Evolutionary conservation across 1,284 basidiomycete species (phyloP).

Genomic region (Irpex sp.): DNA sequence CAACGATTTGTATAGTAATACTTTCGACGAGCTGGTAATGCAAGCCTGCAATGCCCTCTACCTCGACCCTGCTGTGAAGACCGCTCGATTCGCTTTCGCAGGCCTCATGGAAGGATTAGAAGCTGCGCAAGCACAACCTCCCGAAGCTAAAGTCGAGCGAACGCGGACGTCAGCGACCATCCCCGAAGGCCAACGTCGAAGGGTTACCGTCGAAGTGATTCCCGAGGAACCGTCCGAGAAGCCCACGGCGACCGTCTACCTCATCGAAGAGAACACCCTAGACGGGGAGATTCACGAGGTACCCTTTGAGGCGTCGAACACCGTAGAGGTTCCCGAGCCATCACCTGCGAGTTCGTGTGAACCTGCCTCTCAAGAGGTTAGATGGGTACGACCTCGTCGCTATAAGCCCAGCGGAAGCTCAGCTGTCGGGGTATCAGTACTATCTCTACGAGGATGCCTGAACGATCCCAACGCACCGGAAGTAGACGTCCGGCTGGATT

Average conservation of each 20-base stretch:
- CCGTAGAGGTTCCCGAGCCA: too few relatives aligned
- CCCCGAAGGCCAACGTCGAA: too few relatives aligned
- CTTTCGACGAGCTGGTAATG: neutral
- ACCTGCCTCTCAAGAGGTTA: neutral
- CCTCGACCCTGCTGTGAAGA: neutral
- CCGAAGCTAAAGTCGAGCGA: too few relatives aligned
- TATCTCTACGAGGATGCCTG: neutral
- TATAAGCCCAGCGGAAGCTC: neutral
- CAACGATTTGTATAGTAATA: neutral
- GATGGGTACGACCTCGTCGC: neutral
- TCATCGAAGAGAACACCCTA: too few relatives aligned
- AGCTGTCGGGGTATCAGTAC: neutral
- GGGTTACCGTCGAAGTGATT: too few relatives aligned
- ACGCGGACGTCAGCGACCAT: too few relatives aligned
- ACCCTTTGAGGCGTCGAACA: too few relatives aligned
- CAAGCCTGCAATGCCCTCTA: neutral
- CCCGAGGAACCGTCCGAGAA: too few relatives aligned
- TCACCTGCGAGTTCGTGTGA: too few relatives aligned
- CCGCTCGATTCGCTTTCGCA: too few relatives aligned
- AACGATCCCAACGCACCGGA: neutral
- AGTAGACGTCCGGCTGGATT: neutral
- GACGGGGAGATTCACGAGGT: too few relatives aligned
- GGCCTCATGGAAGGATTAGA: neutral
- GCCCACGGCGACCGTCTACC: too few relatives aligned
- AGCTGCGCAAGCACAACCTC: neutral